Conservation (phyloP, 176 grass and related monocot genomes). For the Neostapfia colusana region DNA sequence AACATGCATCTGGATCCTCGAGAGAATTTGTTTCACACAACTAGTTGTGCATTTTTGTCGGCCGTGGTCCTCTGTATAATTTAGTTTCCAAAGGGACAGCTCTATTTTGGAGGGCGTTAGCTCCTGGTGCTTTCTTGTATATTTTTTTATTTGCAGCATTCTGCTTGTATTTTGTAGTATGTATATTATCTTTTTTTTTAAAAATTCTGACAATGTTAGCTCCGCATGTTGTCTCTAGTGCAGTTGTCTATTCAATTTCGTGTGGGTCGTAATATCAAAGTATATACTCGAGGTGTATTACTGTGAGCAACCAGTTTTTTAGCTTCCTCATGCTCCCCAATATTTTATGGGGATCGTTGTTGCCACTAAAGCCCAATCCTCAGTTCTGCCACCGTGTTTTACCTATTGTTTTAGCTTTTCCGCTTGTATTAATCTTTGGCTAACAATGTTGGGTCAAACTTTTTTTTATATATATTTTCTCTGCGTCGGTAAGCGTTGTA, state of each 20-base stretch:
- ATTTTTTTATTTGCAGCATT: conserved; percentile 33
- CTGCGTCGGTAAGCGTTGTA: too few species aligned
- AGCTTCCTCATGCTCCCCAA: neutral
- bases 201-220: conserved; percentile 33
- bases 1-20: conserved; percentile 8
- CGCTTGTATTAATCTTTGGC: too few species aligned
- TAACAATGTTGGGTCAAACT: too few species aligned
- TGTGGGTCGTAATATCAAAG: neutral
- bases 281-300: conserved; percentile 24
- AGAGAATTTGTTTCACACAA: conserved; percentile 43
- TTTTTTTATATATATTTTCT: too few species aligned
- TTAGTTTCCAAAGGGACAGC: conserved; percentile 2
- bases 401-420: too few species aligned
- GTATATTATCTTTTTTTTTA: conserved; percentile 44
- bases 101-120: neutral
- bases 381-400: too few species aligned
- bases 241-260: conserved; percentile 24
- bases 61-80: conserved; percentile 28
- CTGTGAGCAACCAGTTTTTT: conserved; percentile 28
- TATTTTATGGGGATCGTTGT: too few species aligned
- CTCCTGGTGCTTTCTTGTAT: conserved; percentile 37
- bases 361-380: too few species aligned
- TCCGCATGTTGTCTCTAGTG: conserved; percentile 22
- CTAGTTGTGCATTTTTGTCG: conserved; percentile 37
- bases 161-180: conserved; percentile 13